These are phyloP conservation scores for Solanum hybrid DNA, from an alignment of 305 asterid species.

Conservation along the genomic window DNA sequence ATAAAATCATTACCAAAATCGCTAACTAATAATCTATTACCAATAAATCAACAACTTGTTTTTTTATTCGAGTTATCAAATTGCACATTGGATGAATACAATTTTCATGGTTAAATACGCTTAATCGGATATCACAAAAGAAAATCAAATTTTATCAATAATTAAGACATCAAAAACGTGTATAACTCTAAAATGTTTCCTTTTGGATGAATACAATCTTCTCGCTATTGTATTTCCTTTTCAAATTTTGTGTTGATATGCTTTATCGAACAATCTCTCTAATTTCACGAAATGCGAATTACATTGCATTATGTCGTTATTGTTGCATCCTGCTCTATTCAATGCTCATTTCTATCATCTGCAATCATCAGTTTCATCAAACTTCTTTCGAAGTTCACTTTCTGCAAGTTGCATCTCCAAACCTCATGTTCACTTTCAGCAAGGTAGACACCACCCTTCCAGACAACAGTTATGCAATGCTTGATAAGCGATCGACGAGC, in stretches of 20 bases:
- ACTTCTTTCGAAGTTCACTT: neutral
- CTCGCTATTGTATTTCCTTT: neutral
- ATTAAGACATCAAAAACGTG: neutral
- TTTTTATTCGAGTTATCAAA: neutral
- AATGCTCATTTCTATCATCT: neutral
- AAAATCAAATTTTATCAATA: too few relatives aligned
- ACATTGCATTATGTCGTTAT: neutral
- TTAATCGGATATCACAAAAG: too few relatives aligned
- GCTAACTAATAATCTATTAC: neutral
- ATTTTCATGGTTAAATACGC: neutral
- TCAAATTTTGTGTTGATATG: neutral
- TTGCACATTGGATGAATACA: neutral
- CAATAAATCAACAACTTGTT: neutral
- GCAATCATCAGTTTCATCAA: neutral
- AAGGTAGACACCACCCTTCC: neutral
- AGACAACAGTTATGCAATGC: neutral
- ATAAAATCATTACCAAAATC: too few relatives aligned
- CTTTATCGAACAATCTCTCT: neutral
- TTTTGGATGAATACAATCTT: neutral
- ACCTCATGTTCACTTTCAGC: neutral
- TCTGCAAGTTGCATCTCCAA: neutral
- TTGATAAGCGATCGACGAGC: neutral
- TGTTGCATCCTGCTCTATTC: neutral
- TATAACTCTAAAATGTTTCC: neutral
- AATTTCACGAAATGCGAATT: neutral